Evolutionary conservation across 2,329 filamentous ascomycete genomes (phyloP).

Genomic region (Verticillium albo-atrum): DNA sequence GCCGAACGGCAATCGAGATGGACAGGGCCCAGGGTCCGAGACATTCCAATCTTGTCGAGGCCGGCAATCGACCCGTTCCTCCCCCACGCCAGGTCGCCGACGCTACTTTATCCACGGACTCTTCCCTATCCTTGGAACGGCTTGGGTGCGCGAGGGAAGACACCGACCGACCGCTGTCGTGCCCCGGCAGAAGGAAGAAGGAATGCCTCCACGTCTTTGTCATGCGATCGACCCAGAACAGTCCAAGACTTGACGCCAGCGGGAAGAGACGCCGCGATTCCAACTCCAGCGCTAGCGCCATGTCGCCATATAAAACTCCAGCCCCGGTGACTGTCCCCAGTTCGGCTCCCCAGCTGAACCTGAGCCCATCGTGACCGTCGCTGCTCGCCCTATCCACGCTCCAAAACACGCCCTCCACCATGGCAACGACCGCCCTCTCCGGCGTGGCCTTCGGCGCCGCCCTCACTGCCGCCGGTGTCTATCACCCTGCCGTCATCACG

Average conservation of each 20-base stretch:
- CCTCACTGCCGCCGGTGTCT: constrained; percentile 55
- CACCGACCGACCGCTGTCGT: too few relatives aligned
- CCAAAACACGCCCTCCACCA: neutral
- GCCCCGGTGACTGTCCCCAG: neutral
- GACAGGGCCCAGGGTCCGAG: neutral
- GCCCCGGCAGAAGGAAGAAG: neutral
- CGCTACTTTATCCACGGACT: neutral
- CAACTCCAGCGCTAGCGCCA: neutral
- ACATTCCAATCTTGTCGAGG: neutral
- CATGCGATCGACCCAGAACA: neutral
- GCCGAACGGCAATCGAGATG: neutral
- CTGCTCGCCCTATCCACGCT: neutral
- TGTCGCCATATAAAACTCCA: neutral
- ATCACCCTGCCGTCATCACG: constrained; percentile 54
- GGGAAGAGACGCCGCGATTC: neutral
- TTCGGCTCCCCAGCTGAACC: neutral
- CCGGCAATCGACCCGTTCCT: neutral
- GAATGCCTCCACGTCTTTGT: neutral
- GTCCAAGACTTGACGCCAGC: neutral
- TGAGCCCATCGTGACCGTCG: neutral
- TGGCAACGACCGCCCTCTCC: constrained; percentile 32
- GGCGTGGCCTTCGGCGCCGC: constrained; percentile 60
- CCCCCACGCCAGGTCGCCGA: neutral
- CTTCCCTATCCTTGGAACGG: too few relatives aligned
- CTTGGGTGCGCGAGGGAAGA: too few relatives aligned